Evolutionary conservation across 169 alveolate species (phyloP).

Genomic region (Toxoplasma gondii): DNA sequence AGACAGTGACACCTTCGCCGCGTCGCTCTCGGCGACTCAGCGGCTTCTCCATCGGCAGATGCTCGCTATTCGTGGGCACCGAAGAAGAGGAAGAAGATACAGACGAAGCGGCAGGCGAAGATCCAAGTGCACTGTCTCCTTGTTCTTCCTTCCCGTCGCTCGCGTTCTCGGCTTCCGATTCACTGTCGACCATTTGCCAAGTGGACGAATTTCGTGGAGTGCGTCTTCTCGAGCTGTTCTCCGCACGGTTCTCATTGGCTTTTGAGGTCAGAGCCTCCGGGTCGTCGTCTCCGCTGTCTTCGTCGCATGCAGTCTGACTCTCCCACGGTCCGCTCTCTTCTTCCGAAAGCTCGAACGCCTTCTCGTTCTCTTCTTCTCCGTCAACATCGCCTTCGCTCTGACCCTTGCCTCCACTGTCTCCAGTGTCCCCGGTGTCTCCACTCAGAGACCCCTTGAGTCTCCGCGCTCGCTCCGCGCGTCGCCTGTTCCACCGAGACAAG

Average conservation of each 20-base stretch:
- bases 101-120: background rate
- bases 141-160: background rate
- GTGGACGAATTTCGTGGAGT: background rate
- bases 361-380: slow-evolving; percentile 51
- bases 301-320: background rate
- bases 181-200: slow-evolving; percentile 15
- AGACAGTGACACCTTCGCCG: background rate
- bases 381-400: slow-evolving; percentile 45
- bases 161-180: background rate
- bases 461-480: slow-evolving; percentile 14
- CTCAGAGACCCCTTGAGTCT: background rate
- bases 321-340: slow-evolving; percentile 63
- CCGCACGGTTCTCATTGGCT: background rate
- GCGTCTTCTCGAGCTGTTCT: background rate
- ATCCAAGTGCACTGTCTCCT: background rate
- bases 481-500: slow-evolving; percentile 78
- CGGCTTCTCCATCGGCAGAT: background rate
- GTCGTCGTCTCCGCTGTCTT: slow-evolving; percentile 23
- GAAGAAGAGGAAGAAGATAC: background rate
- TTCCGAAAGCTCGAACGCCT: slow-evolving; percentile 31
- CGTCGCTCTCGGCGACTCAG: background rate
- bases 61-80: background rate
- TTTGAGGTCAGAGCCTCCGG: background rate
- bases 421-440: background rate
- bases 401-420: slow-evolving; percentile 9